These are phyloP conservation scores for Aspergillus tubingensis DNA, from an alignment of 2,329 filamentous ascomycete species.

Conservation along the genomic window DNA sequence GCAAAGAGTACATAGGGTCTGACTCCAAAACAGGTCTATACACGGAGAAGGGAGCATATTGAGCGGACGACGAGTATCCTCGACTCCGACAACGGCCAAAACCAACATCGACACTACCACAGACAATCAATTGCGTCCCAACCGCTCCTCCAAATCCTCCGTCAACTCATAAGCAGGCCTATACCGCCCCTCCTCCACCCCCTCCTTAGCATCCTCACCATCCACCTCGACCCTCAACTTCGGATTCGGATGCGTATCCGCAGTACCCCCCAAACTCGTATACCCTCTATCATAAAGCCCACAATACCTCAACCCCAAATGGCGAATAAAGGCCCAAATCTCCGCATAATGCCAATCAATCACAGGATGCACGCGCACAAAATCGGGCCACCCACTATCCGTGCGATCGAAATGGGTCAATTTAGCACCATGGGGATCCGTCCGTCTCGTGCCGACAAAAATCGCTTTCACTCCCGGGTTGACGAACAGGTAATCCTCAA, in stretches of 20 bases:
- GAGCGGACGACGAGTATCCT: not conserved
- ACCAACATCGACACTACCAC: not conserved
- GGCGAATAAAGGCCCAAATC: conserved; percentile 80
- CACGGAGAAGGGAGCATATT: not conserved
- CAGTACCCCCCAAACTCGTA: conserved; percentile 86
- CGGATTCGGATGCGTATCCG: conserved; percentile 89
- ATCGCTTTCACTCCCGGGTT: conserved; percentile 68
- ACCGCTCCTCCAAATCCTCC: conserved; percentile 74
- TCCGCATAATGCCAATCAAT: conserved; percentile 98
- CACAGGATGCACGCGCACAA: conserved; percentile 91
- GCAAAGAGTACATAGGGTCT: not conserved
- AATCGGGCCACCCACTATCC: conserved; percentile 84
- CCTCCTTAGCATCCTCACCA: conserved; percentile 22
- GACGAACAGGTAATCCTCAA: conserved; percentile 68
- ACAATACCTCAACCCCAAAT: conserved; percentile 81
- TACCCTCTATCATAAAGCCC: conserved; percentile 84
- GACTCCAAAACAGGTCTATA: not conserved
- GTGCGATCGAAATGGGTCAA: conserved; percentile 84
- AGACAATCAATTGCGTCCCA: conserved; percentile 63
- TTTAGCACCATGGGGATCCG: conserved; percentile 82
- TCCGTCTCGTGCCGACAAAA: conserved; percentile 83
- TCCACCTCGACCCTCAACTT: conserved; percentile 52
- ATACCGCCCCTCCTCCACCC: conserved; percentile 49
- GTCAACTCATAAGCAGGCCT: conserved; percentile 74
- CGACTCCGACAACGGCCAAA: not conserved